These are phyloP conservation scores for Sisymbrium irio DNA, from an alignment of 345 rosid genomes.

Conservation along the genomic window DNA sequence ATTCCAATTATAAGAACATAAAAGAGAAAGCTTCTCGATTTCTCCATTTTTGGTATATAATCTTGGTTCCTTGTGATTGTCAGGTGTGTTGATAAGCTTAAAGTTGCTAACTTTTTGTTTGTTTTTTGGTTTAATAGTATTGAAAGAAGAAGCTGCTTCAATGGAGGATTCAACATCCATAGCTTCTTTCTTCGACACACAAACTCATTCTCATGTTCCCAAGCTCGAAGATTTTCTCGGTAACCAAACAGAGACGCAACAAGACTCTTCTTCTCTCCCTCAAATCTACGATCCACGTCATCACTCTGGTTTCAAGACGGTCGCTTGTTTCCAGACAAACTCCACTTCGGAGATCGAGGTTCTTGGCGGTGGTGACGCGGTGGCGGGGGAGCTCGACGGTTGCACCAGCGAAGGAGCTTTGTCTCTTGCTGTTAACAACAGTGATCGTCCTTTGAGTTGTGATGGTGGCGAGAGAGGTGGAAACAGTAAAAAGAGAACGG, in stretches of 20 bases:
- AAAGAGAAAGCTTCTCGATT: too few relatives aligned
- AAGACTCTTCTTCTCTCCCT: constrained; percentile 61
- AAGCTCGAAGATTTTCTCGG: constrained; percentile 91
- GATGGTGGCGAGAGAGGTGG: not conserved
- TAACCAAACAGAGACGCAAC: constrained; percentile 65
- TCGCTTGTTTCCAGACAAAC: constrained; percentile 54
- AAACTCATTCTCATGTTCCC: constrained; percentile 50
- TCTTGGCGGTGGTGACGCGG: constrained; percentile 34
- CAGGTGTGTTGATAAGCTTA: not conserved
- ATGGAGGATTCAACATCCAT: constrained; percentile 47
- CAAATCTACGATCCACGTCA: constrained; percentile 52
- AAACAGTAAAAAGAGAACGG: constrained; percentile 7
- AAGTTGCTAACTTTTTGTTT: constrained; percentile 11
- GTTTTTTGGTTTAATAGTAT: constrained; percentile 2
- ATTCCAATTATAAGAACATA: too few relatives aligned
- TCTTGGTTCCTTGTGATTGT: not conserved
- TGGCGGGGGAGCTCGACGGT: constrained; percentile 46
- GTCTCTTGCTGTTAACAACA: constrained; percentile 54
- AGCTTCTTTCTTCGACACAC: constrained; percentile 39
- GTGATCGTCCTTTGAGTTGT: not conserved
- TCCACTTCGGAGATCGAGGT: constrained; percentile 55
- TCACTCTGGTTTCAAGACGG: constrained; percentile 50
- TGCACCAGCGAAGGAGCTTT: constrained; percentile 40
- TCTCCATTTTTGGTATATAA: constrained; percentile 7
- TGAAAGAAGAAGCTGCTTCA: constrained; percentile 37